These are phyloP conservation scores for Annulohypoxylon truncatum DNA, from an alignment of 2,329 filamentous ascomycete genomes.

Conservation along the genomic window DNA sequence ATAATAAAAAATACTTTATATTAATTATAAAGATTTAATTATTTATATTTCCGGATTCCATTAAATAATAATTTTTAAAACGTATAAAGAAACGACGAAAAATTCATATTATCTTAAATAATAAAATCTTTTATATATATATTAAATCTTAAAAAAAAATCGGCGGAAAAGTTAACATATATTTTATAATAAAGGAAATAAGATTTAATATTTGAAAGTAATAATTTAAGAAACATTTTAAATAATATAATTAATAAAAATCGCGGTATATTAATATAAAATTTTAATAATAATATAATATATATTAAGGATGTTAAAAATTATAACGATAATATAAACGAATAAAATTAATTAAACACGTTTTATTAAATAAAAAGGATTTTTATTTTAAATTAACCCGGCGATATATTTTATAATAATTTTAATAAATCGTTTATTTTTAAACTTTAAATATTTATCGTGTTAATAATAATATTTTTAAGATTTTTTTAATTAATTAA, in stretches of 20 bases:
- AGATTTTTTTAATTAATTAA: no score
- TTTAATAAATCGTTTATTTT: neutral
- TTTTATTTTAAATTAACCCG: no score
- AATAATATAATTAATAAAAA: neutral
- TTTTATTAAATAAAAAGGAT: no score
- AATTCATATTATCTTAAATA: neutral
- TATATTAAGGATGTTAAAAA: neutral
- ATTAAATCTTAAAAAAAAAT: neutral
- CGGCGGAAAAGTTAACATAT: no score
- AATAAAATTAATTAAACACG: no score
- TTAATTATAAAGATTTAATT: neutral
- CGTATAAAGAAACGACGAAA: neutral
- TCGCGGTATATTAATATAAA: neutral
- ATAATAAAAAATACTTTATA: neutral
- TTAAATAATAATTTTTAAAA: neutral
- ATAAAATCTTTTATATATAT: neutral
- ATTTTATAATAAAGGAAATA: no score
- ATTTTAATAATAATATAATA: neutral
- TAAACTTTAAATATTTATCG: no score
- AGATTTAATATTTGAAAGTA: no score
- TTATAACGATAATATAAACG: no score
- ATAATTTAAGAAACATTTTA: no score
- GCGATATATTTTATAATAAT: neutral
- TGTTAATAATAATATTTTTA: no score
- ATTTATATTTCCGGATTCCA: neutral